phyloP scores from a whole-genome alignment of 2,329 filamentous ascomycete species.

The Dactylonectria estremocensis region DNA sequence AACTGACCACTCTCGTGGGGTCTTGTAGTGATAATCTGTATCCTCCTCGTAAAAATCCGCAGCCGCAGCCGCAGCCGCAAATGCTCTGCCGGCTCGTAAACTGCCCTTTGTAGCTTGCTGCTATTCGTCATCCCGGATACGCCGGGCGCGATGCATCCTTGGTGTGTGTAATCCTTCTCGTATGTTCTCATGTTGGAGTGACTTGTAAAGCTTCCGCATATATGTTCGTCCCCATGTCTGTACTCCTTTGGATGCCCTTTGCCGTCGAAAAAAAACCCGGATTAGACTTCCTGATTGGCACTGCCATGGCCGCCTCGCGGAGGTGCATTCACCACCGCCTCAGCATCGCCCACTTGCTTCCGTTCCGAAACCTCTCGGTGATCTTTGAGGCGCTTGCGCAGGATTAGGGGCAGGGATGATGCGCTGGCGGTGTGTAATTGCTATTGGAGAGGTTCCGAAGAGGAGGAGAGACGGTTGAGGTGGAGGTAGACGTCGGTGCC shows the following conservation, averaged over 20 bases:
- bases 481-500: slow-evolving; percentile 99
- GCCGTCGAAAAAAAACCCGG: slow-evolving; percentile 33
- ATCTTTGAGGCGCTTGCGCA: slow-evolving; percentile 78
- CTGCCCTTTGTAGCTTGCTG: slow-evolving; percentile 6
- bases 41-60: slow-evolving; percentile 12
- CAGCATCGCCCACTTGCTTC: slow-evolving; percentile 91
- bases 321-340: slow-evolving; percentile 77
- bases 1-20: not conserved
- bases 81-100: slow-evolving; percentile 20
- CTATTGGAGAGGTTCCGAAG: slow-evolving; percentile 97
- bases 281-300: slow-evolving; percentile 50
- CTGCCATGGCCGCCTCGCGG: slow-evolving; percentile 53
- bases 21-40: not conserved
- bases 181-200: not conserved
- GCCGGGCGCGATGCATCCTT: slow-evolving; percentile 22
- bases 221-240: slow-evolving; percentile 5
- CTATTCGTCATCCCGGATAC: slow-evolving; percentile 10
- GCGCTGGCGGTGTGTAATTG: slow-evolving; percentile 71
- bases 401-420: slow-evolving; percentile 53
- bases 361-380: slow-evolving; percentile 84
- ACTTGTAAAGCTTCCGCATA: slow-evolving; percentile 1
- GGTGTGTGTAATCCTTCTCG: slow-evolving; percentile 4
- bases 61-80: not conserved
- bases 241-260: slow-evolving; percentile 2
- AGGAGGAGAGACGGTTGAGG: slow-evolving; percentile 94